Evolutionary conservation across 2,329 filamentous ascomycete species (phyloP).

Genomic region (Amylocarpus encephaloides): DNA sequence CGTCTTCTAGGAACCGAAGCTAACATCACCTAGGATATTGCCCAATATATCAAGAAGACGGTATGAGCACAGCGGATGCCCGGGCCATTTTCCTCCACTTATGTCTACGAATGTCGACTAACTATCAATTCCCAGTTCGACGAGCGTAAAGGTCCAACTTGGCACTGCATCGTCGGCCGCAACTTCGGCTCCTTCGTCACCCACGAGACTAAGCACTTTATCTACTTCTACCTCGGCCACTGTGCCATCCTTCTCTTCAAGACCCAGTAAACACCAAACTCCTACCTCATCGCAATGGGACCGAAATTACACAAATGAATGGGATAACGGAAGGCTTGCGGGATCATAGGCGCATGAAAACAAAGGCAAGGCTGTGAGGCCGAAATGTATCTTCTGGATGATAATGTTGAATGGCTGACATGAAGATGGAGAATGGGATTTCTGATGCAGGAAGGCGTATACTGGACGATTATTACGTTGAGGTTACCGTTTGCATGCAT

Average conservation of each 20-base stretch:
- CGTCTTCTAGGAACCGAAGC: neutral
- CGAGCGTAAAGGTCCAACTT: conserved; percentile 92
- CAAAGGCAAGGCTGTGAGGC: no score
- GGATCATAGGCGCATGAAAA: neutral
- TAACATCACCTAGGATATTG: conserved; percentile 65
- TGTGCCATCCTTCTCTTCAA: conserved; percentile 98
- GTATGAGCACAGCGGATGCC: conserved; percentile 41
- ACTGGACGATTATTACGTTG: no score
- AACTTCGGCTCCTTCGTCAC: conserved; percentile 99
- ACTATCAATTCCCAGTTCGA: conserved; percentile 63
- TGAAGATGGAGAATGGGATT: no score
- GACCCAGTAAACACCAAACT: conserved; percentile 63
- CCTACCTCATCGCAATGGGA: neutral
- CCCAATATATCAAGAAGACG: conserved; percentile 91
- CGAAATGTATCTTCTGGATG: no score
- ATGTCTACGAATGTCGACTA: neutral
- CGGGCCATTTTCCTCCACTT: neutral
- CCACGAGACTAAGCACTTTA: conserved; percentile 99
- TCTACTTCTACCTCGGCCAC: conserved; percentile 99
- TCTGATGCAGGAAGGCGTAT: no score
- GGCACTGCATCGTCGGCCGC: conserved; percentile 97
- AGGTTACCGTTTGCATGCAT: no score
- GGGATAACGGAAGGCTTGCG: neutral
- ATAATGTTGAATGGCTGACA: no score
- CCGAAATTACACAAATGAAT: neutral